A percentile compares a stretch with the other conserved stretches of the same genome.
phyloP scores from a whole-genome alignment of 2,329 filamentous ascomycete species.

The Hawksworthiomyces lignivorus region DNA sequence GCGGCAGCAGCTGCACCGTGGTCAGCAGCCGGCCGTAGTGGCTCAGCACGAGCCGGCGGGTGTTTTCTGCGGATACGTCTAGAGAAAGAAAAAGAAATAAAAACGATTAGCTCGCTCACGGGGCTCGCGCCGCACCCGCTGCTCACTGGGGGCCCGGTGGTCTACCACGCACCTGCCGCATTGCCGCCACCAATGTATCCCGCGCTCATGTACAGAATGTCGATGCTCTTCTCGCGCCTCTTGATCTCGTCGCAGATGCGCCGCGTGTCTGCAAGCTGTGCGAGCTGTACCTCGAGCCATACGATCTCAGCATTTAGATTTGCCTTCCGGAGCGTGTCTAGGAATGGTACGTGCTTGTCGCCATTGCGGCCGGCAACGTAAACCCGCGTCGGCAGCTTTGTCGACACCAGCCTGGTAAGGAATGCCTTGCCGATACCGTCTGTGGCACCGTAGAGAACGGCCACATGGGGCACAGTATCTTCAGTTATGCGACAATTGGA shows the following conservation, averaged over 20 bases:
- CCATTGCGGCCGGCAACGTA: slow-evolving; percentile 5
- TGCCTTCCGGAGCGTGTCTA: neutral
- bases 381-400: neutral
- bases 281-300: slow-evolving; percentile 4
- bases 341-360: slow-evolving; percentile 1
- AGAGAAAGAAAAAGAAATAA: no score
- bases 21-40: slow-evolving; percentile 3
- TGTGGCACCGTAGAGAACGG: slow-evolving; percentile 1
- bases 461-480: neutral
- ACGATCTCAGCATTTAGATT: neutral
- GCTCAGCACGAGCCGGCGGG: neutral
- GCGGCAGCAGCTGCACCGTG: neutral
- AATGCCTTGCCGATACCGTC: slow-evolving; percentile 6
- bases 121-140: no score
- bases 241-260: neutral
- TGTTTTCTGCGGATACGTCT: neutral
- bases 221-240: neutral
- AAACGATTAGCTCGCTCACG: no score
- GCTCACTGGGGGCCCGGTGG: no score
- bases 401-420: slow-evolving; percentile 1
- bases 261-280: neutral
- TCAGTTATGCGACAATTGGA: slow-evolving; percentile 1
- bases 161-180: no score
- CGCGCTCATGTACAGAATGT: slow-evolving; percentile 5
- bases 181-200: slow-evolving; percentile 1